Evolutionary conservation across 1,284 basidiomycete genomes (phyloP).

Genomic region (Caloboletus inedulis): DNA sequence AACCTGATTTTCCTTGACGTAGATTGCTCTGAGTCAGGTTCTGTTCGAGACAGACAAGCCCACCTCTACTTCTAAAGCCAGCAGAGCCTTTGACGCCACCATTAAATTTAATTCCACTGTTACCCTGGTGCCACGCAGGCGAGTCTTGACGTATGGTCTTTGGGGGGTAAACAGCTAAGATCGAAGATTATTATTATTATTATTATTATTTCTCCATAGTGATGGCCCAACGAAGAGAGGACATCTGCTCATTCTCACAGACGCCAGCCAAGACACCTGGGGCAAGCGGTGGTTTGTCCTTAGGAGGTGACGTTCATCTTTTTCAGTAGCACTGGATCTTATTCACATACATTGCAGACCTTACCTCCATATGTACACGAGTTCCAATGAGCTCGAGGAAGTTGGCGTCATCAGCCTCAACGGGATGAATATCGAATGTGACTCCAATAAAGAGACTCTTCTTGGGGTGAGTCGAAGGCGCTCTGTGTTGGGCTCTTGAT

Average conservation of each 20-base stretch:
- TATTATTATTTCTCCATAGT: conserved; percentile 47
- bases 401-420: conserved; percentile 80
- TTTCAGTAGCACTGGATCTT: neutral
- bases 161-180: conserved; percentile 7
- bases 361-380: conserved; percentile 84
- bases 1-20: conserved; percentile 8
- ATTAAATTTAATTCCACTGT: conserved; percentile 71
- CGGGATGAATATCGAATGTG: conserved; percentile 83
- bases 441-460: conserved; percentile 82
- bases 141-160: conserved; percentile 21
- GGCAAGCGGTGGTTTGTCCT: conserved; percentile 84
- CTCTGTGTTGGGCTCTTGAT: neutral
- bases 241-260: conserved; percentile 71
- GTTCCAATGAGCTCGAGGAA: conserved; percentile 81
- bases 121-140: conserved; percentile 72
- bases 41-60: conserved; percentile 50
- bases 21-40: conserved; percentile 78
- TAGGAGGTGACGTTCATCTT: conserved; percentile 56
- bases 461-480: conserved; percentile 64
- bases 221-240: conserved; percentile 85
- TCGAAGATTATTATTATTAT: too few relatives aligned
- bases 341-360: conserved; percentile 51
- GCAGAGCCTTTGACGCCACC: conserved; percentile 43
- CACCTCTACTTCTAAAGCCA: conserved; percentile 21
- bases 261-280: conserved; percentile 82